These are phyloP conservation scores for Blumeria hordei DNA, from an alignment of 2,329 filamentous ascomycete genomes.

Conservation along the genomic window DNA sequence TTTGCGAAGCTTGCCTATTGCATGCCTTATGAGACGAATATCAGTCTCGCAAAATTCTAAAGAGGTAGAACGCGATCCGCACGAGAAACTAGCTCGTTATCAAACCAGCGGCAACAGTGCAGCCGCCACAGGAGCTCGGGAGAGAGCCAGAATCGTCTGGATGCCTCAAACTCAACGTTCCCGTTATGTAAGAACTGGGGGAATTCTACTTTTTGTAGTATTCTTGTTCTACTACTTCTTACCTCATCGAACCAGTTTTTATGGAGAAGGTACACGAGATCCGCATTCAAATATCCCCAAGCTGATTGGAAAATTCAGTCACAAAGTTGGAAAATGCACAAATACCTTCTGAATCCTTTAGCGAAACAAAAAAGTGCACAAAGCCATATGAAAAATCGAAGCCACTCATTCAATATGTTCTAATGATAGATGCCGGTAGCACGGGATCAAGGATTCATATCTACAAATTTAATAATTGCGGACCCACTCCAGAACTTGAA, in stretches of 20 bases:
- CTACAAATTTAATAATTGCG: constrained; percentile 98
- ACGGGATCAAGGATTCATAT: constrained; percentile 96
- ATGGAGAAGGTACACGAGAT: constrained; percentile 8
- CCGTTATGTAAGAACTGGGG: constrained; percentile 40
- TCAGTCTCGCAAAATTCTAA: constrained; percentile 39
- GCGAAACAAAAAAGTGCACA: constrained; percentile 51
- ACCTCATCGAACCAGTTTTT: constrained; percentile 23
- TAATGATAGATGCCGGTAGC: constrained; percentile 97
- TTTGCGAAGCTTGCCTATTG: background rate
- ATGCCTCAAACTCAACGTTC: constrained; percentile 40
- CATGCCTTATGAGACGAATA: constrained; percentile 33
- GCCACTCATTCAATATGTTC: constrained; percentile 85
- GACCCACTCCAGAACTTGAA: constrained; percentile 81
- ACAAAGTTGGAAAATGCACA: constrained; percentile 21
- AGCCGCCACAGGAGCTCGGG: constrained; percentile 20
- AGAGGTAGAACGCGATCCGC: constrained; percentile 32
- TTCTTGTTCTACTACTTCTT: constrained; percentile 40
- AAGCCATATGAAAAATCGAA: constrained; percentile 70
- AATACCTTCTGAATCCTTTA: constrained; percentile 31
- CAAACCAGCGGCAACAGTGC: constrained; percentile 20
- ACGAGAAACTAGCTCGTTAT: constrained; percentile 42
- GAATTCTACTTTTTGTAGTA: constrained; percentile 33
- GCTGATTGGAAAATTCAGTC: constrained; percentile 4
- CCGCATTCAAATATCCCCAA: background rate
- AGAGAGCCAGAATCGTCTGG: constrained; percentile 30